These are phyloP conservation scores for Patellaria atrata DNA, from an alignment of 495 filamentous ascomycete species.

Conservation along the genomic window DNA sequence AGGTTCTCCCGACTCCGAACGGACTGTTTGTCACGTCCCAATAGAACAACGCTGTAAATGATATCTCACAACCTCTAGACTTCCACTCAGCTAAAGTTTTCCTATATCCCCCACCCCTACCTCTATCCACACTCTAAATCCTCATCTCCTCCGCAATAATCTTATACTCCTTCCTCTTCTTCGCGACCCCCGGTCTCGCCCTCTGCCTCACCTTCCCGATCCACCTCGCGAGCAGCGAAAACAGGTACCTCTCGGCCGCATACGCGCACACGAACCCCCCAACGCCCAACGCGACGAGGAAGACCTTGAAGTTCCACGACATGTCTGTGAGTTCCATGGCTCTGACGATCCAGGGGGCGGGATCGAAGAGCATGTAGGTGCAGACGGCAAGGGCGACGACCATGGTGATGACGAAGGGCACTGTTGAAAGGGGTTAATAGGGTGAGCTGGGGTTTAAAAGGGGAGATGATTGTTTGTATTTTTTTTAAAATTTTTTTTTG, in stretches of 20 bases:
- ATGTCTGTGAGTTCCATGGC: constrained; percentile 80
- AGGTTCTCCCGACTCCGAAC: too few relatives aligned
- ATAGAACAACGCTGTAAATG: too few relatives aligned
- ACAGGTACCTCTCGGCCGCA: constrained; percentile 52
- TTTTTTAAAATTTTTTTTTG: too few relatives aligned
- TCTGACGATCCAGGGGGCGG: constrained; percentile 47
- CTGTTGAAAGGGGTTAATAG: constrained; percentile 25
- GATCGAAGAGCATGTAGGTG: constrained; percentile 62
- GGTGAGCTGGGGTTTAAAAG: background rate
- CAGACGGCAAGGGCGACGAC: constrained; percentile 47
- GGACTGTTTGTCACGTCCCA: too few relatives aligned
- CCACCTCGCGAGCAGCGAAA: constrained; percentile 52
- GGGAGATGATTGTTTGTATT: too few relatives aligned
- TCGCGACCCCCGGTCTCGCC: constrained; percentile 43
- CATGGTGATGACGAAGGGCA: constrained; percentile 72
- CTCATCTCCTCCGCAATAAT: constrained; percentile 60
- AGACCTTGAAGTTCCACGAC: constrained; percentile 52
- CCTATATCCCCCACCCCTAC: background rate
- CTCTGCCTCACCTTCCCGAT: constrained; percentile 44
- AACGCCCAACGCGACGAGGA: constrained; percentile 52
- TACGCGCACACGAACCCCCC: constrained; percentile 52
- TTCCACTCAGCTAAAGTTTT: too few relatives aligned
- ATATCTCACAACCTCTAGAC: too few relatives aligned
- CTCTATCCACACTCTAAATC: constrained; percentile 4
- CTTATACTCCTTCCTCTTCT: constrained; percentile 82